phyloP scores from a whole-genome alignment of 345 rosid species.

The Barbarea vulgaris region DNA sequence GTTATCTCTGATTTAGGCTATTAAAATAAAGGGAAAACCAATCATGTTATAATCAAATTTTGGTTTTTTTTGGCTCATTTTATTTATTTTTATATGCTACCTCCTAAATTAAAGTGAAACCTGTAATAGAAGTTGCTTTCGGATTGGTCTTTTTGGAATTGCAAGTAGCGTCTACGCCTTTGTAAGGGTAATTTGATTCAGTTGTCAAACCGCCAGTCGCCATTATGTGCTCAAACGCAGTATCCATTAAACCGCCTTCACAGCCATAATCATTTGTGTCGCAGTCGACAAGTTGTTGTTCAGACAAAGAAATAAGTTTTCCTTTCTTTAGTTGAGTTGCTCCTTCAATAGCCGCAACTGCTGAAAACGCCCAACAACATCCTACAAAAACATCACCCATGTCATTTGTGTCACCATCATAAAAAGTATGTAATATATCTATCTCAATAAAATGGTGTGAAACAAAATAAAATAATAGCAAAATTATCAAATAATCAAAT shows the following conservation, averaged over 20 bases:
- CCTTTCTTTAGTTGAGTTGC: constrained; percentile 57
- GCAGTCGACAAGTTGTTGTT: constrained; percentile 70
- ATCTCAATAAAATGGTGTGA: neutral
- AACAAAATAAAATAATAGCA: neutral
- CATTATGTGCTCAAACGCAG: constrained; percentile 55
- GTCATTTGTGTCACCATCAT: neutral
- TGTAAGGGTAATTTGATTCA: constrained; percentile 54
- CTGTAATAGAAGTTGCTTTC: constrained; percentile 36
- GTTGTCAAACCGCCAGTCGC: constrained; percentile 50
- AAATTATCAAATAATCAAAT: too few relatives aligned
- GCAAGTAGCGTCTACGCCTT: constrained; percentile 46
- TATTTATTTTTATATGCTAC: neutral
- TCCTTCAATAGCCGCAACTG: constrained; percentile 67
- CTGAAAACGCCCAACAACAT: constrained; percentile 82
- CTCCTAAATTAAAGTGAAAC: constrained; percentile 17
- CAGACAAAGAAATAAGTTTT: constrained; percentile 55
- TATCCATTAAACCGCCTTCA: constrained; percentile 56
- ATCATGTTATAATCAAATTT: neutral
- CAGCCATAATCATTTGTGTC: constrained; percentile 49
- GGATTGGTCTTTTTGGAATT: constrained; percentile 14
- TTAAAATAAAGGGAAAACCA: neutral
- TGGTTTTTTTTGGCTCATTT: neutral
- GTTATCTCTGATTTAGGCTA: too few relatives aligned
- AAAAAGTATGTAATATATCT: neutral
- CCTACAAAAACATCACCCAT: constrained; percentile 39